Evolutionary conservation across 2,329 filamentous ascomycete genomes (phyloP).

Genomic region (Beauveria sp.): DNA sequence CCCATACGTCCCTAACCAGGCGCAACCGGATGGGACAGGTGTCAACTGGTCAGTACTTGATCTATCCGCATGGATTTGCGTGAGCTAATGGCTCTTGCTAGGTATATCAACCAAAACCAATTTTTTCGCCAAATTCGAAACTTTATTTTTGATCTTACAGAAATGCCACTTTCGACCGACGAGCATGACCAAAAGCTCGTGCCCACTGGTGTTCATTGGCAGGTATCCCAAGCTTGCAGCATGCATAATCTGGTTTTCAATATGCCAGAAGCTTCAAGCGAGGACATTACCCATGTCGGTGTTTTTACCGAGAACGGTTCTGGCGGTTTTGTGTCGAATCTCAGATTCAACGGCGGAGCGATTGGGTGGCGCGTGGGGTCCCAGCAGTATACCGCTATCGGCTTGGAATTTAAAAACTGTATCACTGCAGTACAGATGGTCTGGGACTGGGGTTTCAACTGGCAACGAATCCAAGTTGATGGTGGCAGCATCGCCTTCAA

Average conservation of each 20-base stretch:
- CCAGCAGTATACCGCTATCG: slow-evolving; percentile 60
- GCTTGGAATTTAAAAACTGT: slow-evolving; percentile 54
- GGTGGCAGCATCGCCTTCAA: slow-evolving; percentile 57
- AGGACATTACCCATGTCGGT: neutral
- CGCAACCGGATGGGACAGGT: slow-evolving; percentile 32
- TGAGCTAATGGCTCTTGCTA: neutral
- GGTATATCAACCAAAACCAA: slow-evolving; percentile 57
- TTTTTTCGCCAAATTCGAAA: slow-evolving; percentile 52
- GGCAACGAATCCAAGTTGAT: slow-evolving; percentile 51
- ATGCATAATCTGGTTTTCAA: slow-evolving; percentile 55
- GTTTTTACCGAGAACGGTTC: slow-evolving; percentile 48
- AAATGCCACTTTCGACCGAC: slow-evolving; percentile 35
- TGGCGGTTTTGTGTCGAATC: slow-evolving; percentile 51
- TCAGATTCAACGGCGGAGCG: slow-evolving; percentile 41
- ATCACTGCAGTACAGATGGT: slow-evolving; percentile 57
- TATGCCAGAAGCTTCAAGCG: slow-evolving; percentile 26
- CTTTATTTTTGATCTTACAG: slow-evolving; percentile 47
- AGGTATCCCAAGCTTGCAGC: slow-evolving; percentile 48
- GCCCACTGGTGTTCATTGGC: slow-evolving; percentile 51
- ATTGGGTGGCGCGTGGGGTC: slow-evolving; percentile 52
- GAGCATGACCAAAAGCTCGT: slow-evolving; percentile 11
- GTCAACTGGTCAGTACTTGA: slow-evolving; percentile 21
- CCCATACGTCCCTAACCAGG: slow-evolving; percentile 40
- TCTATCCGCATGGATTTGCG: no score
- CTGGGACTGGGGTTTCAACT: slow-evolving; percentile 61